Base-by-base conservation (phyloP, 1,284 basidiomycete species). In the Austroboletus niveus region DNA sequence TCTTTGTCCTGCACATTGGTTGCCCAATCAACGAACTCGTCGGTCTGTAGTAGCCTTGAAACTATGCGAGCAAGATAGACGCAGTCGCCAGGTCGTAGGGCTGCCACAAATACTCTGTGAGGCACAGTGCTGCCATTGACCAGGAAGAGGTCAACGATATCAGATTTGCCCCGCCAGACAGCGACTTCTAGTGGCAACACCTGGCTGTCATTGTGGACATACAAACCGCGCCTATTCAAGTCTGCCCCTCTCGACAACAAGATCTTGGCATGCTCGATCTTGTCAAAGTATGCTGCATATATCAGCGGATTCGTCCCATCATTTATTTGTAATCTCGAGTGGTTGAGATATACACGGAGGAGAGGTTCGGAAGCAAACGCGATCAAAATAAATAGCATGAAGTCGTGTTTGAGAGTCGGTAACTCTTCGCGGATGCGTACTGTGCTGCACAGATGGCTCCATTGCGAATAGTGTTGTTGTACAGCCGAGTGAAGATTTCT, bases 21-120 rank as follows among this genome's bases (percentile, higher is more conserved):
- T 6, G 40, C 57, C 55, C 55, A 57, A 31, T 57, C 55, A 5
- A 22, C 14, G n/a, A 57, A 57, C 15, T 57, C 42, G 8, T 60
- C 54, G 0, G 59, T 56, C 20, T 44, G 52, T 3, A 61, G 27
- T 11, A 58, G 10, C 14, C 35, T 56, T 3, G 45, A n/a, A 5
- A 51, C 14, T 1, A 31, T 4, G 6, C 9, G 1, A n/a, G 8
- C 2, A 0, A 15, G 4, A 22, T 17, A 2, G 2, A 1, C 0
- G 9, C 27, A 36, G 1, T 11, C 4, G 38, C 17, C 11, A 4
- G 2, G 12, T 3, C 1, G 4, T 11, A 56, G 5, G 3, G 4
- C 35, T 1, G 2, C 1, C 7, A 22, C 15, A 1, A 60, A 55
- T 8, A 58, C 17, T 4, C 30, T 10, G 2, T 15, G 5, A 0